phyloP scores from a whole-genome alignment of 2,329 filamentous ascomycete genomes.

The Colletotrichum brevisporum region DNA sequence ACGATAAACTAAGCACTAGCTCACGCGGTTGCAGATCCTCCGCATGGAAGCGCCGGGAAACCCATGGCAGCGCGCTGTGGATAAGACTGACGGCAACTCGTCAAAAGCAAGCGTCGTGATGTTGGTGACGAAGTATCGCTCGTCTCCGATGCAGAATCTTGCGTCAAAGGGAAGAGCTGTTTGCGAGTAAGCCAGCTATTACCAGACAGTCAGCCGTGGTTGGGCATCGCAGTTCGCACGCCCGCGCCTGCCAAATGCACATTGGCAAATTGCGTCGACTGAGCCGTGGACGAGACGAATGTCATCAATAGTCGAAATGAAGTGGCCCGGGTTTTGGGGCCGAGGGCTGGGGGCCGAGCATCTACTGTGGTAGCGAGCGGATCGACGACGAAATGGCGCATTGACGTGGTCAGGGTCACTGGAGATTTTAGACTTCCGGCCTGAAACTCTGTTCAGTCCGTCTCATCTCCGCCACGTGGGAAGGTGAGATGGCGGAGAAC shows the following conservation, averaged over 20 bases:
- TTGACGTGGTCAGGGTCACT: slow-evolving; percentile 24
- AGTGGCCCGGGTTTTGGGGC: slow-evolving; percentile 6
- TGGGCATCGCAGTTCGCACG: not conserved
- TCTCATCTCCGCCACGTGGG: slow-evolving; percentile 39
- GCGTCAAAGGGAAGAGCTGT: not conserved
- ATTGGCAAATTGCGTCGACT: not conserved
- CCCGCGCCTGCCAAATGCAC: not conserved
- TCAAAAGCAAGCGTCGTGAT: not conserved
- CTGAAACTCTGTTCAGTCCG: slow-evolving; percentile 33
- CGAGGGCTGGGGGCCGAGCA: slow-evolving; percentile 12
- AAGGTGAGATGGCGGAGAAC: slow-evolving; percentile 33
- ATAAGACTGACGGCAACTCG: not conserved
- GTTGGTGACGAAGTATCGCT: not conserved
- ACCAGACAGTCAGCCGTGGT: not conserved
- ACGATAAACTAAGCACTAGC: slow-evolving; percentile 7
- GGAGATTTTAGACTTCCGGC: slow-evolving; percentile 35
- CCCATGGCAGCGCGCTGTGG: slow-evolving; percentile 11
- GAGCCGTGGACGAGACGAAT: not conserved
- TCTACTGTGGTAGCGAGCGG: slow-evolving; percentile 5
- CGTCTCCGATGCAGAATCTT: not conserved
- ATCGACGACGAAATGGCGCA: slow-evolving; percentile 21
- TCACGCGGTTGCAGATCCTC: slow-evolving; percentile 29
- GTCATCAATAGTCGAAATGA: slow-evolving; percentile 28
- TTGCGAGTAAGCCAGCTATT: not conserved
- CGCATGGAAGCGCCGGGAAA: slow-evolving; percentile 13